These are phyloP conservation scores for Geoglossum cookeanum DNA, from an alignment of 2,329 filamentous ascomycete species.

Conservation along the genomic window DNA sequence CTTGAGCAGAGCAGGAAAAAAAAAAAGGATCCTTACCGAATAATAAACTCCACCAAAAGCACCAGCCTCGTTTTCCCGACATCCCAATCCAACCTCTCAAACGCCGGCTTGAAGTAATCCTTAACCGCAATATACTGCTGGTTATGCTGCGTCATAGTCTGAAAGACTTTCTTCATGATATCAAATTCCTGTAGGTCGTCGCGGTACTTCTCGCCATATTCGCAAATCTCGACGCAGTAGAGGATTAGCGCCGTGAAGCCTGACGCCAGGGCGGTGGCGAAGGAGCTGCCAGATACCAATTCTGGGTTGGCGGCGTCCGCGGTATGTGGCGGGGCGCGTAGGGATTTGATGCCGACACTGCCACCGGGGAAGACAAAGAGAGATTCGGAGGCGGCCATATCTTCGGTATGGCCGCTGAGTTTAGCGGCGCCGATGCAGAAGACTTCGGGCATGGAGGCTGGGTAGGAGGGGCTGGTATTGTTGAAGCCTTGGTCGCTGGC, in stretches of 20 bases:
- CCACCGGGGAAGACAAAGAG: slow-evolving; percentile 9
- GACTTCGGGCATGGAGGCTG: slow-evolving; percentile 12
- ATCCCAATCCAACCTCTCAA: no score
- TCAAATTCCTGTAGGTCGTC: no score
- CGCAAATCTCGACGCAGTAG: slow-evolving; percentile 13
- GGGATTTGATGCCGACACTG: slow-evolving; percentile 4
- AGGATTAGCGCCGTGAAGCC: slow-evolving; percentile 17
- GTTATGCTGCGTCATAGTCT: no score
- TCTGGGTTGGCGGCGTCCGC: background rate
- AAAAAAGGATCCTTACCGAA: no score
- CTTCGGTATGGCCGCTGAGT: slow-evolving; percentile 9
- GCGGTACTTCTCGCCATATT: no score
- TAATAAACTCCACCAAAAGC: no score
- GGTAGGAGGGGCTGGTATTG: slow-evolving; percentile 9
- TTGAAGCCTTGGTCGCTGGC: slow-evolving; percentile 16
- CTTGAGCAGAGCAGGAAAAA: no score
- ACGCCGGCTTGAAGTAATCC: no score
- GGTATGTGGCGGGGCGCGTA: slow-evolving; percentile 5
- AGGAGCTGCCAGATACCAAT: slow-evolving; percentile 9
- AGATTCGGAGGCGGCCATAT: slow-evolving; percentile 9
- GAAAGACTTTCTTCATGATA: no score
- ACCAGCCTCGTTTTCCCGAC: no score
- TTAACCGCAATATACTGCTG: no score
- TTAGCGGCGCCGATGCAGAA: slow-evolving; percentile 12
- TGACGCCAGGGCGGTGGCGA: slow-evolving; percentile 16